phyloP scores from a whole-genome alignment of 2,329 filamentous ascomycete species.

The Aspergillus nomiae region DNA sequence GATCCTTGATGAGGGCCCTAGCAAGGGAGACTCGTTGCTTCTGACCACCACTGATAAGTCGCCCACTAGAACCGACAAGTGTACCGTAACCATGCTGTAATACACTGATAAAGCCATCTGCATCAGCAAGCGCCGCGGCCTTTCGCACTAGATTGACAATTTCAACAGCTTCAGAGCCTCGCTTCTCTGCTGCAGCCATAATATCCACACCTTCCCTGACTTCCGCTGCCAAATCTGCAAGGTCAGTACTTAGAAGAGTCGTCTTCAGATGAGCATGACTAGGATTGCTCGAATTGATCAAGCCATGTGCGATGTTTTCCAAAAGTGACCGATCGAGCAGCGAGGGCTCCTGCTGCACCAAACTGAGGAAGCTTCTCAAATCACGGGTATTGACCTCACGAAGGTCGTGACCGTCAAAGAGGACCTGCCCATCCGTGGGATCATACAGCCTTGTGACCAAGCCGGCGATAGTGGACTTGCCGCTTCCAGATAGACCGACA shows the following conservation, averaged over 20 bases:
- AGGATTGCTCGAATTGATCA: constrained; percentile 43
- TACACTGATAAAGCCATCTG: constrained; percentile 64
- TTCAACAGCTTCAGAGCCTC: constrained; percentile 50
- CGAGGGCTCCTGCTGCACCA: constrained; percentile 67
- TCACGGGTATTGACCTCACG: constrained; percentile 34
- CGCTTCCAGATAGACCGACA: constrained; percentile 71
- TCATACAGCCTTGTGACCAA: constrained; percentile 74
- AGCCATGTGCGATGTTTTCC: constrained; percentile 69
- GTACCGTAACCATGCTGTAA: constrained; percentile 83
- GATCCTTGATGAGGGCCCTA: constrained; percentile 76
- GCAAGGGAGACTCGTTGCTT: constrained; percentile 90
- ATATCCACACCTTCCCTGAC: constrained; percentile 55
- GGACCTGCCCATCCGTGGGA: constrained; percentile 34
- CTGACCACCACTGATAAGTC: constrained; percentile 84
- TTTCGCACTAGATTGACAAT: constrained; percentile 54
- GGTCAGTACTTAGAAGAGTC: constrained; percentile 50
- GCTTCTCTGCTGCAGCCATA: constrained; percentile 44
- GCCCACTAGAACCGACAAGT: constrained; percentile 79
- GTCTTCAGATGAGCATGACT: constrained; percentile 52
- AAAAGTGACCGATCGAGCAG: constrained; percentile 81
- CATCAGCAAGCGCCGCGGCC: constrained; percentile 66
- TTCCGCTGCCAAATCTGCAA: constrained; percentile 47
- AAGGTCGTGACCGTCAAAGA: constrained; percentile 41
- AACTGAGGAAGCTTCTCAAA: constrained; percentile 25
- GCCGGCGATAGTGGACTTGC: constrained; percentile 74